Percentiles rank a stretch among this genome's conserved stretches.
These are phyloP conservation scores for Coemansia sp. DNA, from an alignment of 371 early-diverging fungal genomes.

Conservation along the genomic window DNA sequence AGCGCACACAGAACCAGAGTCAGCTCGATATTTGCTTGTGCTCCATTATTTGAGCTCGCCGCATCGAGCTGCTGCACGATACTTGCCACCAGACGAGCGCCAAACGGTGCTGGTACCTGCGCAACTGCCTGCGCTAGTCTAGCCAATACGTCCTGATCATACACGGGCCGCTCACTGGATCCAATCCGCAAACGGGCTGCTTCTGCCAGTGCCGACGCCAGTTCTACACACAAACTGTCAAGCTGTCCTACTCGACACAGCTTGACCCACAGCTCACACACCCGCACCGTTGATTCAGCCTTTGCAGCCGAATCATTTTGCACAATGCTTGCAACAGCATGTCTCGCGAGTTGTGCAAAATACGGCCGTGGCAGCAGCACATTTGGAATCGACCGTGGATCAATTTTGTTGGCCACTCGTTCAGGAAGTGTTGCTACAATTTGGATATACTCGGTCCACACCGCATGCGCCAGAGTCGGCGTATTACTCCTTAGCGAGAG, in stretches of 20 bases:
- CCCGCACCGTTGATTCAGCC: background rate
- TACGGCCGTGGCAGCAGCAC: slow-evolving; percentile 19
- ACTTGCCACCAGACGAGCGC: slow-evolving; percentile 17
- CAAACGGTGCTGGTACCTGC: slow-evolving; percentile 18
- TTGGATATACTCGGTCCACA: slow-evolving; percentile 33
- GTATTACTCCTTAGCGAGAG: background rate
- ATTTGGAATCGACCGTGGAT: slow-evolving; percentile 25
- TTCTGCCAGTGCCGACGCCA: slow-evolving; percentile 25
- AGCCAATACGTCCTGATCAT: background rate
- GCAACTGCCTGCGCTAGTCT: background rate
- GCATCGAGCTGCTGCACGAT: slow-evolving; percentile 20
- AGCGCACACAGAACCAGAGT: slow-evolving; percentile 8
- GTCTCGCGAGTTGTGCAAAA: slow-evolving; percentile 22
- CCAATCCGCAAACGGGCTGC: slow-evolving; percentile 1
- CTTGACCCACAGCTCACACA: slow-evolving; percentile 32
- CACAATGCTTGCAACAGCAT: slow-evolving; percentile 4
- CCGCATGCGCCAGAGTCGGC: background rate
- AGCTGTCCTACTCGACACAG: slow-evolving; percentile 44
- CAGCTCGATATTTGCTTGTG: background rate
- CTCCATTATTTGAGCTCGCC: background rate
- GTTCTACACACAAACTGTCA: slow-evolving; percentile 16
- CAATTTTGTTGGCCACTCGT: slow-evolving; percentile 36
- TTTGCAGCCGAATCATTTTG: background rate
- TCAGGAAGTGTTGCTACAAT: slow-evolving; percentile 30
- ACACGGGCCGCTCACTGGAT: background rate